Evolutionary conservation across 2,329 filamentous ascomycete species (phyloP).

Genomic region (Penicillium sp.): DNA sequence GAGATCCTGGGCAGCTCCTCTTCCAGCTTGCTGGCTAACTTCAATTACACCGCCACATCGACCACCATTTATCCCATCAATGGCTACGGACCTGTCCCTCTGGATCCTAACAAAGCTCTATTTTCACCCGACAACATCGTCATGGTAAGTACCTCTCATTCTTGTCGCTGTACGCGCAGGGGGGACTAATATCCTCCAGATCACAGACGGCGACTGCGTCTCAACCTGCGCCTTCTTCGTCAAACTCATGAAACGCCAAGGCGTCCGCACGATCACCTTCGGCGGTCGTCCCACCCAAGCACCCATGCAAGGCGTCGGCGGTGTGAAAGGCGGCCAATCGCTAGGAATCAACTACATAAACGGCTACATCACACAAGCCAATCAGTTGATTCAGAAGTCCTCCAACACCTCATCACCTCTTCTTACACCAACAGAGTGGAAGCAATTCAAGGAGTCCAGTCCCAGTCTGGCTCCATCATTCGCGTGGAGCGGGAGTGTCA

Average conservation of each 20-base stretch:
- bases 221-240: conserved; percentile 59
- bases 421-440: conserved; percentile 17
- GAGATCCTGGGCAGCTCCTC: conserved; percentile 17
- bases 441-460: conserved; percentile 15
- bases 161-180: not conserved
- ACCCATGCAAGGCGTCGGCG: conserved; percentile 61
- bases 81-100: conserved; percentile 22
- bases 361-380: conserved; percentile 18
- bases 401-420: conserved; percentile 13
- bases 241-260: conserved; percentile 51
- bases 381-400: conserved; percentile 14
- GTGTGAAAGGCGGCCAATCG: conserved; percentile 53
- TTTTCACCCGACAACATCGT: conserved; percentile 37
- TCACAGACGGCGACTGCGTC: conserved; percentile 55
- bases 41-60: conserved; percentile 25
- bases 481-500: conserved; percentile 36
- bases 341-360: conserved; percentile 27
- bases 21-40: conserved; percentile 25
- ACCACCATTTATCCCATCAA: conserved; percentile 20
- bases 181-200: conserved; percentile 18
- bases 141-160: conserved; percentile 16
- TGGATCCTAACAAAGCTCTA: conserved; percentile 15
- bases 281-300: conserved; percentile 55
- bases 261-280: conserved; percentile 54
- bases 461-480: conserved; percentile 12